Conservation (phyloP, 768 basidiomycete genomes). For the Macrolepiota fuliginosa region DNA sequence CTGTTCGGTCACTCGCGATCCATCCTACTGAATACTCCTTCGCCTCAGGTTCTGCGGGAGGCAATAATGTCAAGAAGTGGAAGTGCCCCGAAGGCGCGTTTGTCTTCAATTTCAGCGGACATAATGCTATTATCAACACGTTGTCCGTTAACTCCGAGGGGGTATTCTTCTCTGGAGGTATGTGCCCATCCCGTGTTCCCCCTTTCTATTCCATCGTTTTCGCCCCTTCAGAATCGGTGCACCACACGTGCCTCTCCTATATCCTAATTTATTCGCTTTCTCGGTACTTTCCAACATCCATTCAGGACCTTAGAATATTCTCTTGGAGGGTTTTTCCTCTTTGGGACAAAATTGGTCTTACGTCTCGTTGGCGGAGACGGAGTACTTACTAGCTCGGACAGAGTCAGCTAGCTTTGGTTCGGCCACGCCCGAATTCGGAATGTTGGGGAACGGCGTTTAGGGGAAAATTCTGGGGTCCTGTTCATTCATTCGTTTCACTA, state of each 20-base stretch:
- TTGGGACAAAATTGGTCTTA: no score
- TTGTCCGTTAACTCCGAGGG: constrained; percentile 92
- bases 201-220: background rate
- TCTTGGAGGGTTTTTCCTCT: no score
- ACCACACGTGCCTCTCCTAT: background rate
- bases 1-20: constrained; percentile 89
- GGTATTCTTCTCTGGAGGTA: constrained; percentile 96
- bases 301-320: no score
- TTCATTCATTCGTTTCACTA: constrained; percentile 1
- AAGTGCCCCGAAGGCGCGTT: constrained; percentile 96
- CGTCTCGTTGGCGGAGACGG: no score
- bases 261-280: background rate
- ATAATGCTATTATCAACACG: constrained; percentile 98
- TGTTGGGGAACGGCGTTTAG: no score
- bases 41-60: constrained; percentile 94
- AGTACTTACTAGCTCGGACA: no score
- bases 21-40: constrained; percentile 98
- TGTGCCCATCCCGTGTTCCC: constrained; percentile 23
- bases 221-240: background rate
- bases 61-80: constrained; percentile 99
- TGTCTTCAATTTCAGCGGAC: constrained; percentile 94
- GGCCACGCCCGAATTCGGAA: no score
- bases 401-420: no score
- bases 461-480: no score
- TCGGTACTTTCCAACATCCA: background rate